phyloP scores from a whole-genome alignment of 2,329 filamentous ascomycete genomes.

The Hypoxylon sp. region DNA sequence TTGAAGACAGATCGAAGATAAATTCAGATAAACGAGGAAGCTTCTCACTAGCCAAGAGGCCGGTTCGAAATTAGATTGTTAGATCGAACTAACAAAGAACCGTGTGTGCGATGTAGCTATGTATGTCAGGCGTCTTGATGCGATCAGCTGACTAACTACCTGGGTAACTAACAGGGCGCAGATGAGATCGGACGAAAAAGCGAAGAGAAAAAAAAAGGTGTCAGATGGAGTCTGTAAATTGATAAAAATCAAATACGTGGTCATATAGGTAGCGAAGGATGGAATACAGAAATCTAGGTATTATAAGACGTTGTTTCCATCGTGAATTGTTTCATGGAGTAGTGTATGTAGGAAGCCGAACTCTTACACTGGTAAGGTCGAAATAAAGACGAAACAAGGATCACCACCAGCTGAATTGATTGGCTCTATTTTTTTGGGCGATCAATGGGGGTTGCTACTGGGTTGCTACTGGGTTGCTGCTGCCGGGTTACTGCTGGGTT shows the following conservation, averaged over 20 bases:
- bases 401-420: conserved; percentile 25
- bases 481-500: neutral
- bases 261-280: conserved; percentile 9
- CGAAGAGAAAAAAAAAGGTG: neutral
- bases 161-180: neutral
- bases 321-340: conserved; percentile 37
- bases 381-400: conserved; percentile 41
- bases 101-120: conserved; percentile 12
- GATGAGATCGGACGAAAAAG: conserved; percentile 23
- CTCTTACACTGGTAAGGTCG: conserved; percentile 24
- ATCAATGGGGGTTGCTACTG: conserved; percentile 23
- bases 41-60: neutral
- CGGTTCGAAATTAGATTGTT: conserved; percentile 6
- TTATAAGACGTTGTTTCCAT: conserved; percentile 19
- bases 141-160: conserved; percentile 29
- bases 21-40: conserved; percentile 31
- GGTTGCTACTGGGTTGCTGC: neutral
- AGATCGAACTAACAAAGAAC: conserved; percentile 10
- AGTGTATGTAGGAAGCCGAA: conserved; percentile 9
- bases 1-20: conserved; percentile 9
- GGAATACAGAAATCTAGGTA: conserved; percentile 13
- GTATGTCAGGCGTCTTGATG: neutral
- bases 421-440: conserved; percentile 22
- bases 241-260: conserved; percentile 2
- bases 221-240: neutral